Percentiles rank a stretch among this genome's conserved stretches.
Evolutionary conservation across 192 early-diverging fungal genomes (phyloP).

Genomic region (Umbelopsis vinacea): DNA sequence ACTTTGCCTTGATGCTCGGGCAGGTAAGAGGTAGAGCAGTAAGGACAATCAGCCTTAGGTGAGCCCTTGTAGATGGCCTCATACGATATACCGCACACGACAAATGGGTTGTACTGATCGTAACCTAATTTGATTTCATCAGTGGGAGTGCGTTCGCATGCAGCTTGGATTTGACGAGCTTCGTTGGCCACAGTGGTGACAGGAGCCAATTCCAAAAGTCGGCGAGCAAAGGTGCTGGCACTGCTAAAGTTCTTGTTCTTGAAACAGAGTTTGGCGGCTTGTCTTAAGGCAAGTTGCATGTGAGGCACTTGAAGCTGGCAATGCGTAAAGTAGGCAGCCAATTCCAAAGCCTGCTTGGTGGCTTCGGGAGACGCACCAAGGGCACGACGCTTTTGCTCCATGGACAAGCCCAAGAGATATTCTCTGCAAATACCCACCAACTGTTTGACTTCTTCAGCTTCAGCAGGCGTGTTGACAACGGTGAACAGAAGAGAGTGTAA

Average conservation of each 20-base stretch:
- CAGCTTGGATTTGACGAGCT: constrained; percentile 77
- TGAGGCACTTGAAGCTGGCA: constrained; percentile 89
- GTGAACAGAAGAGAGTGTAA: constrained; percentile 82
- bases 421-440: constrained; percentile 84
- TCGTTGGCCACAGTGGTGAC: constrained; percentile 75
- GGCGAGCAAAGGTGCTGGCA: constrained; percentile 86
- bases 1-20: constrained; percentile 79
- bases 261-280: constrained; percentile 84
- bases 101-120: constrained; percentile 96
- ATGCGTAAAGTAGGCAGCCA: constrained; percentile 96
- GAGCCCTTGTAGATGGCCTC: constrained; percentile 92
- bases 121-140: constrained; percentile 88
- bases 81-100: constrained; percentile 81
- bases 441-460: constrained; percentile 77
- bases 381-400: constrained; percentile 81
- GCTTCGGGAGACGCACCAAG: constrained; percentile 58
- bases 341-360: constrained; percentile 80
- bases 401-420: constrained; percentile 88
- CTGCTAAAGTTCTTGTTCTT: constrained; percentile 85
- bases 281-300: constrained; percentile 84
- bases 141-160: constrained; percentile 76
- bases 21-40: constrained; percentile 86
- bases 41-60: constrained; percentile 80
- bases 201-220: constrained; percentile 90
- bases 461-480: constrained; percentile 63